Base-by-base conservation (phyloP, 2,329 filamentous ascomycete species). In the Cordyceps militaris region DNA sequence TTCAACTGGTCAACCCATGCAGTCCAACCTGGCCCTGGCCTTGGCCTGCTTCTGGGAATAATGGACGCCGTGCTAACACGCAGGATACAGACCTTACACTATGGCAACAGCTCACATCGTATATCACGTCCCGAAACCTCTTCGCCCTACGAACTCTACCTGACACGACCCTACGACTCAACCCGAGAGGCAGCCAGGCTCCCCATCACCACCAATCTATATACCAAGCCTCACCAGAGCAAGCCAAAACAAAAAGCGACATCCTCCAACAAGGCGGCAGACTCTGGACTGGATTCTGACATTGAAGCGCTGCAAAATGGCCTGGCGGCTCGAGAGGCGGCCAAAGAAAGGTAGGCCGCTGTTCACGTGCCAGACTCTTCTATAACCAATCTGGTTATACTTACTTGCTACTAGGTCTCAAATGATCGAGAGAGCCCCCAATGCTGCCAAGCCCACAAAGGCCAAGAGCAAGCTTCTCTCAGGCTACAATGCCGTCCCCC, bases 81-180 rank as follows among this genome's bases (percentile, higher is more conserved):
- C 10, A n/a, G 14, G 9, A 10, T 59, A 49, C 63, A 85, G 82
- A 78, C 75, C 21, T 74, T 86, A 47, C 71, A 76, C 43, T 85
- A 80, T 63, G 81, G 79, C 62, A 73, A 74, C 21, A 75, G 74
- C 61, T 76, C 75, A 30, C 75, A 82, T 63, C 70, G 70, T 47
- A 74, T 84, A 60, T 67, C 73, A 55, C 73, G 70, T 55, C 73
- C 73, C 16, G 62, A 73, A 52, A 74, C 79, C 55, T 72, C 76
- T 16, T 74, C 76, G 55, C 72, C 78, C 30, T 79, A 79, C 70
- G 82, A 86, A 57, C 70, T 86, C 26, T 86, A 79, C 67, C 73
- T 79, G 42, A 79, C 80, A 47, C 74, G 78, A 60, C 75, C 78
- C n/a, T 74, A 76, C 63, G 74, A 78, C 56, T 73, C 76, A 3